Evolutionary conservation across 768 basidiomycete species (phyloP).

Genomic region (Podaxis sp.): DNA sequence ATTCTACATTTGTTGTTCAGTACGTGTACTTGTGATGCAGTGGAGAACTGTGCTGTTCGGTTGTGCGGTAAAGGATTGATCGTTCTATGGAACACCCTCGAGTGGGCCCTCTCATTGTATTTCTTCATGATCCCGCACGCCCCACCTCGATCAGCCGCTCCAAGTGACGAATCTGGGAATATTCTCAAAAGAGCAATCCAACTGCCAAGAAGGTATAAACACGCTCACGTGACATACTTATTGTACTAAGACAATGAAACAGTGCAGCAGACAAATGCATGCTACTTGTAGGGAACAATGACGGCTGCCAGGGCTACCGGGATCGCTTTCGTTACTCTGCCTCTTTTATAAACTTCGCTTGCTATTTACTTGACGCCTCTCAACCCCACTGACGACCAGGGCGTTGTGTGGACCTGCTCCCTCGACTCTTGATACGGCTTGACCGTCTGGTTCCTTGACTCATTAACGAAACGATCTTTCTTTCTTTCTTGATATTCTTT

Average conservation of each 20-base stretch:
- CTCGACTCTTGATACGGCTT: background rate
- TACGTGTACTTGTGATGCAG: no score
- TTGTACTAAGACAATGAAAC: slow-evolving; percentile 1
- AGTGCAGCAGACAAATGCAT: background rate
- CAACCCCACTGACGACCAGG: background rate
- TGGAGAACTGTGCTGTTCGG: no score
- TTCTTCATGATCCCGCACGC: background rate
- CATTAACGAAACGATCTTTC: background rate
- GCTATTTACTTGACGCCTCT: background rate
- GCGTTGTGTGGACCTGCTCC: background rate
- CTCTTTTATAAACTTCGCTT: background rate
- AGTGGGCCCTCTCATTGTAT: no score
- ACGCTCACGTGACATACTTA: background rate
- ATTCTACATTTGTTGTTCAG: no score
- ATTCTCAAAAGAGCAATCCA: background rate
- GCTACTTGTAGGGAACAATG: slow-evolving; percentile 4
- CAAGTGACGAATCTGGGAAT: background rate
- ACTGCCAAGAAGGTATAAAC: background rate
- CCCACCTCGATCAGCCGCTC: background rate
- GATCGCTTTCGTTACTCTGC: background rate
- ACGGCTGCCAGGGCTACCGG: background rate
- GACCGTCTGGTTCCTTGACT: background rate
- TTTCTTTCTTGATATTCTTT: background rate
- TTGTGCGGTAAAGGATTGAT: no score
- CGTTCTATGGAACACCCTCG: no score